phyloP scores from a whole-genome alignment of 441 rosid genomes.

The Pelargonium cotyledonis region DNA sequence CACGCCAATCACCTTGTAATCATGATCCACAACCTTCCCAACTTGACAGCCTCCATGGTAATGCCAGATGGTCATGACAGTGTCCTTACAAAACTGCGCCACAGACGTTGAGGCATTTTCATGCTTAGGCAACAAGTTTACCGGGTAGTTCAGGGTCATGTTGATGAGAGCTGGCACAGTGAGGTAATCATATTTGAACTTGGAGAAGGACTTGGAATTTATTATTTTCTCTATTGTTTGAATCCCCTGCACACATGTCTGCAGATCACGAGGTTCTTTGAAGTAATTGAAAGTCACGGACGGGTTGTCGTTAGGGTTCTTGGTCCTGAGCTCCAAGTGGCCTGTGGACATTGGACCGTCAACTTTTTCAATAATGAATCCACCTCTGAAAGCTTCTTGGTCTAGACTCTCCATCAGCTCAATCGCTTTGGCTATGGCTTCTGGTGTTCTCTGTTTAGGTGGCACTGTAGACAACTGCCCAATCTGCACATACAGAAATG shows the following conservation, averaged over 20 bases:
- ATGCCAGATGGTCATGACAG: constrained; percentile 92
- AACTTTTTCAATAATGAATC: constrained; percentile 83
- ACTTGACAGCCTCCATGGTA: constrained; percentile 92
- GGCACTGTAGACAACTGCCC: constrained; percentile 48
- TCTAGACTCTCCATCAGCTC: constrained; percentile 49
- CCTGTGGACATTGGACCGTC: constrained; percentile 69
- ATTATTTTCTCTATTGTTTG: constrained; percentile 52
- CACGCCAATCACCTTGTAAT: constrained; percentile 69
- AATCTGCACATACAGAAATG: constrained; percentile 10
- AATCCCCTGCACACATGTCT: constrained; percentile 67
- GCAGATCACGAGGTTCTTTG: constrained; percentile 59
- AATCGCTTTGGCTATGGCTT: constrained; percentile 47
- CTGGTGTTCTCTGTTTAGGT: constrained; percentile 58
- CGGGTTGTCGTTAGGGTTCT: constrained; percentile 76
- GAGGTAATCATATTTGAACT: constrained; percentile 40
- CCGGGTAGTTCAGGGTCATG: constrained; percentile 45
- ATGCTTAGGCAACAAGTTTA: constrained; percentile 64
- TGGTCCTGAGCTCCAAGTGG: constrained; percentile 50
- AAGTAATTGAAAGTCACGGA: constrained; percentile 87
- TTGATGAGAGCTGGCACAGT: constrained; percentile 43
- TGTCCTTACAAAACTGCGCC: constrained; percentile 68
- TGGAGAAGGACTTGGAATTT: constrained; percentile 53
- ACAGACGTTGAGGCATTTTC: constrained; percentile 38
- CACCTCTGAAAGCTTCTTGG: constrained; percentile 78
- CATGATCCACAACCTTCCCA: constrained; percentile 62